These are phyloP conservation scores for Tetrahymena borealis DNA, from an alignment of 73 alveolate species.

Conservation along the genomic window DNA sequence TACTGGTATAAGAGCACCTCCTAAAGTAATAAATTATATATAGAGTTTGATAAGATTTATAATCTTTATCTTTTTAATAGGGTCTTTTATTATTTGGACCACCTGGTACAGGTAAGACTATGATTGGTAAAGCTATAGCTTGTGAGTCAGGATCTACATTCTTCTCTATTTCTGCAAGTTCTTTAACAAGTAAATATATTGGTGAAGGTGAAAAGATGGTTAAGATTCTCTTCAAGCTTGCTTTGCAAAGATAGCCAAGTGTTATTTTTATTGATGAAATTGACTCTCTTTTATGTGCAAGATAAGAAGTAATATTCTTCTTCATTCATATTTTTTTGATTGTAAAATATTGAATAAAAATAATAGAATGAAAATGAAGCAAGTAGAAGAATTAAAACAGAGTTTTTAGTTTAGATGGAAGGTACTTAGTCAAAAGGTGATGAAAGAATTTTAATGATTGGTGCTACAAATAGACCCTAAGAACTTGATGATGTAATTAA, in stretches of 20 bases:
- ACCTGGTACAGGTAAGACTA: conserved; percentile 99
- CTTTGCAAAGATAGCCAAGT: conserved; percentile 90
- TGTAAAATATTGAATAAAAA: too few relatives aligned
- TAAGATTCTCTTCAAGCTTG: conserved; percentile 81
- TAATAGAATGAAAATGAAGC: conserved; percentile 82
- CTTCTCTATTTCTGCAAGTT: conserved; percentile 84
- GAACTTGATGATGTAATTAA: conserved; percentile 80
- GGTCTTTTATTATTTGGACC: conserved; percentile 76
- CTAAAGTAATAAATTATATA: background rate
- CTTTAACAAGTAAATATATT: conserved; percentile 90
- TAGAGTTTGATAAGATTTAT: background rate
- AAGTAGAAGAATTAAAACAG: conserved; percentile 94
- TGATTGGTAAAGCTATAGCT: conserved; percentile 96
- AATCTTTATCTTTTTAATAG: background rate
- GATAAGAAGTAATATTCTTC: conserved; percentile 66
- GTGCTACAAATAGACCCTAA: conserved; percentile 95
- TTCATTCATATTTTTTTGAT: background rate
- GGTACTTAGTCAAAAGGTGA: conserved; percentile 57
- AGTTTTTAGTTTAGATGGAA: conserved; percentile 90
- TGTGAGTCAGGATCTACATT: conserved; percentile 88
- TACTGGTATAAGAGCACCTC: conserved; percentile 38
- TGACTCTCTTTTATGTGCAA: conserved; percentile 89
- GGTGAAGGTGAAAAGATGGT: conserved; percentile 98
- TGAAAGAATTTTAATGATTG: conserved; percentile 42
- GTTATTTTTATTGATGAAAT: conserved; percentile 98